Base-by-base conservation (phyloP, 768 basidiomycete species). In the Pulveroboletus ravenelii region DNA sequence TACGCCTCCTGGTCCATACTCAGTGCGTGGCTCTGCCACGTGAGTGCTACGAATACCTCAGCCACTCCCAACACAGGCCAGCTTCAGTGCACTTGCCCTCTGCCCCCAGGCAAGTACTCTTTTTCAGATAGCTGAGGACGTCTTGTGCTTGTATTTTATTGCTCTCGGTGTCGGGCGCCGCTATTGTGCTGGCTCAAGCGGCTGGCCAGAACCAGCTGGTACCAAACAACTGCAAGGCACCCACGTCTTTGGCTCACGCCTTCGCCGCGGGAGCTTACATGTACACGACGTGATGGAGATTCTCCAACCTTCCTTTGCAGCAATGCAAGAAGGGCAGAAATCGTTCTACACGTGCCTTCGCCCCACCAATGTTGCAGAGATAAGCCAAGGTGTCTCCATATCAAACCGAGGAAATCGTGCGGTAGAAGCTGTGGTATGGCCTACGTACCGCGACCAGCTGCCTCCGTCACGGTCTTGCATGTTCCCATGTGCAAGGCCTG, bases 1-100 rank as follows among this genome's bases (percentile, higher is more conserved):
- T 64, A 60, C 55, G 57, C 62, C 64, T 58, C 51, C 59, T 64
- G 55, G 54, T 48, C 62, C 56, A 53, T 64, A 55, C 65, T 56
- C 59, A 54, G 63, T 54, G 63, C 64, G 56, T 65, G 64, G 64
- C 59, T 53, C 45, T 29, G 49, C 66, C 66, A 66, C 65, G 65
- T 68, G 65, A 62, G 59, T 45, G 40, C 48, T 54, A 40, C 50
- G 58, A 55, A 57, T 38, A 51, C 46, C 54, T 45, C 56, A 55
- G 48, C 56, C 56, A 55, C 59, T 43, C 30, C 42, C 10, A 7
- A 51, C 40, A 34, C 55, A 45, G 12, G 51, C 49, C 34, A 29
- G 10, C 23, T 10, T n/a, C 23, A 39, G 10, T 15, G n/a, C 17
- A 20, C 54, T 31, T 34, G 31, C 30, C 32, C 14, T 15, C 15